These are phyloP conservation scores for Rhizopogon roseolus DNA, from an alignment of 768 basidiomycete genomes.

Conservation along the genomic window DNA sequence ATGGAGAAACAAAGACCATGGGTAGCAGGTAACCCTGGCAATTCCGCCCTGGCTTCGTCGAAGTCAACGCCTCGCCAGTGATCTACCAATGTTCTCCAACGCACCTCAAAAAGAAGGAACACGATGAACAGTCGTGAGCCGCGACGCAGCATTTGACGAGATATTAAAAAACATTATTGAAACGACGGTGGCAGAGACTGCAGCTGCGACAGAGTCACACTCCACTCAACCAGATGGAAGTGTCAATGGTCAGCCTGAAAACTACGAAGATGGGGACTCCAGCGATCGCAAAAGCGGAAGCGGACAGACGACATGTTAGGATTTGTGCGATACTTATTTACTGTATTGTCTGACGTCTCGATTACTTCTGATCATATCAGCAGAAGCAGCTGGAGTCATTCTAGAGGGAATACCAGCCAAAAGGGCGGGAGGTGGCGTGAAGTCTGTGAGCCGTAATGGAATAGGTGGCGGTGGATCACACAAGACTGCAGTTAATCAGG, in stretches of 20 bases:
- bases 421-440: slow-evolving; percentile 11
- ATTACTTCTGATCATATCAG: slow-evolving; percentile 58
- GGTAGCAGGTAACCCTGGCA: slow-evolving; percentile 72
- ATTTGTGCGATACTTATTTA: not conserved
- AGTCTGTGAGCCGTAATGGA: slow-evolving; percentile 24
- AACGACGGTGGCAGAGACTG: slow-evolving; percentile 68
- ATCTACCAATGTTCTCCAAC: slow-evolving; percentile 63
- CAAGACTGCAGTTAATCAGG: slow-evolving; percentile 15
- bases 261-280: slow-evolving; percentile 44
- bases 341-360: slow-evolving; percentile 31
- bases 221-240: slow-evolving; percentile 31
- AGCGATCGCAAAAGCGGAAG: slow-evolving; percentile 67
- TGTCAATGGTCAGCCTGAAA: slow-evolving; percentile 34
- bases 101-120: slow-evolving; percentile 69
- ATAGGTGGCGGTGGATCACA: slow-evolving; percentile 27
- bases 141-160: slow-evolving; percentile 90
- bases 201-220: slow-evolving; percentile 40
- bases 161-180: slow-evolving; percentile 75
- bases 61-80: slow-evolving; percentile 75
- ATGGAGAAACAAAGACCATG: slow-evolving; percentile 94
- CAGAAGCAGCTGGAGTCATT: slow-evolving; percentile 31
- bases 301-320: slow-evolving; percentile 67
- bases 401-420: slow-evolving; percentile 36
- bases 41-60: slow-evolving; percentile 94
- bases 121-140: slow-evolving; percentile 99